phyloP scores from a whole-genome alignment of 2,329 filamentous ascomycete species.

The Xylaria sp. region DNA sequence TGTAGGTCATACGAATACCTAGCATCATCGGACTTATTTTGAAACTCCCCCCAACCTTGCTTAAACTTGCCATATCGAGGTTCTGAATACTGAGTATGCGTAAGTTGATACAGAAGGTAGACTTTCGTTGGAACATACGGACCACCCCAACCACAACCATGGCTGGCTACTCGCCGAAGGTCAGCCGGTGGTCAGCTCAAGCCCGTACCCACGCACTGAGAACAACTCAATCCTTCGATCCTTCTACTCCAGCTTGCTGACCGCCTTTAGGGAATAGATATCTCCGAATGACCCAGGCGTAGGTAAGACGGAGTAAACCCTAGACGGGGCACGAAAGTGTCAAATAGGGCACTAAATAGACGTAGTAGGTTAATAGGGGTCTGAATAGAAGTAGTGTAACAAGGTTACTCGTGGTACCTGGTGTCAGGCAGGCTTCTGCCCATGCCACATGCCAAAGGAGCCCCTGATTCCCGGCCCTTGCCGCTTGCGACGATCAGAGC shows the following conservation, averaged over 20 bases:
- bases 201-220: constrained; percentile 29
- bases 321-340: constrained; percentile 8
- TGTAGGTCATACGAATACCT: constrained; percentile 17
- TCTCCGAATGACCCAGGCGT: constrained; percentile 1
- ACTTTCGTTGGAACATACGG: constrained; percentile 29
- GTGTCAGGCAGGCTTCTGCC: not conserved
- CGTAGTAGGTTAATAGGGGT: constrained; percentile 12
- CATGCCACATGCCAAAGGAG: constrained; percentile 12
- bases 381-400: not conserved
- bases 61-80: constrained; percentile 18
- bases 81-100: no score
- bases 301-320: constrained; percentile 26
- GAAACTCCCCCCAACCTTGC: constrained; percentile 20
- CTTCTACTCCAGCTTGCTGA: constrained; percentile 20
- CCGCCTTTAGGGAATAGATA: constrained; percentile 7
- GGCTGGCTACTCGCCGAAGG: constrained; percentile 8
- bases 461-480: constrained; percentile 27
- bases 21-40: constrained; percentile 23
- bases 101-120: constrained; percentile 13
- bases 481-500: constrained; percentile 26
- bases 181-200: constrained; percentile 26
- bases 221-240: constrained; percentile 28
- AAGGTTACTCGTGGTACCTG: constrained; percentile 11
- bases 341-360: constrained; percentile 2
- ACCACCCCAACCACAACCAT: constrained; percentile 14